Evolutionary conservation across 129 eudicot species (phyloP).

Genomic region (carrot (Daucus carota)): DH1_v3.0 NC_030387.2:8876501-8877000

Average conservation of each 20-base stretch:
- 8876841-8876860: constrained; percentile 21
- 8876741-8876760: constrained; percentile 19
- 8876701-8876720: constrained; percentile 29
- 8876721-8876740: constrained; percentile 14
- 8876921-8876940: not conserved
- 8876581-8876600: constrained; percentile 25
- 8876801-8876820: constrained; percentile 20
- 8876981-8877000: too few relatives aligned
- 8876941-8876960: not conserved
- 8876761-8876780: constrained; percentile 42
- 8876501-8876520: not conserved
- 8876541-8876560: constrained; percentile 65
- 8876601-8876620: constrained; percentile 18
- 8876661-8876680: constrained; percentile 27
- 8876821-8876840: constrained; percentile 12
- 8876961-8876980: too few relatives aligned
- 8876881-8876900: constrained; percentile 56
- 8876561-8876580: constrained; percentile 79
- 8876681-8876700: constrained; percentile 27
- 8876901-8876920: constrained; percentile 27
- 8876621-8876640: constrained; percentile 23
- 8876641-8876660: constrained; percentile 26
- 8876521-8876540: constrained; percentile 49
- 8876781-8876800: constrained; percentile 20
- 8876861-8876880: constrained; percentile 46